Evolutionary conservation across 2,329 filamentous ascomycete genomes (phyloP).

Genomic region (Penicillium sp.): DNA sequence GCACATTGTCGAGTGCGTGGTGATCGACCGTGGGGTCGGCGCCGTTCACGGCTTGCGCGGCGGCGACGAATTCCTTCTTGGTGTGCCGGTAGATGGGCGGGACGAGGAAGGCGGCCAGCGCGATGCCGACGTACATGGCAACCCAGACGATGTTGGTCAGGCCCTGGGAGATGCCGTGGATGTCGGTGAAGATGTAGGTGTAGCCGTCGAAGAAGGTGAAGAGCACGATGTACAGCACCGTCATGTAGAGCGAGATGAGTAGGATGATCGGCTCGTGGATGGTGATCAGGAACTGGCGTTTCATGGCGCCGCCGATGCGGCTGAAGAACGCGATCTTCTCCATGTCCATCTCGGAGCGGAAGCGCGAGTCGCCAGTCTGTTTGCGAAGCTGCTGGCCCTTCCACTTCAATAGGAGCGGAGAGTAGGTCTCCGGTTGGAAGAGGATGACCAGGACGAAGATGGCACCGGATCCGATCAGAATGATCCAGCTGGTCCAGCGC

Average conservation of each 20-base stretch:
- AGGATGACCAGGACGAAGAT: conserved; percentile 40
- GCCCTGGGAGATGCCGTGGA: conserved; percentile 48
- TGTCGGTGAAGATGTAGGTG: conserved; percentile 52
- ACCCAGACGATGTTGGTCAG: conserved; percentile 53
- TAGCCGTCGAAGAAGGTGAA: conserved; percentile 49
- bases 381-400: conserved; percentile 43
- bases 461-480: conserved; percentile 37
- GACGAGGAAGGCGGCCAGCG: conserved; percentile 39
- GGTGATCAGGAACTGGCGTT: conserved; percentile 52
- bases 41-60: conserved; percentile 22
- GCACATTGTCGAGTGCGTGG: conserved; percentile 14
- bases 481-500: conserved; percentile 49
- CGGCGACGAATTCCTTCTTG: conserved; percentile 38
- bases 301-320: conserved; percentile 44
- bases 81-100: conserved; percentile 45
- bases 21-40: conserved; percentile 8
- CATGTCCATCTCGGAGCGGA: conserved; percentile 49
- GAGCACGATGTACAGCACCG: conserved; percentile 36
- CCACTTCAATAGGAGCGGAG: conserved; percentile 46
- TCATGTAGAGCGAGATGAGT: conserved; percentile 35
- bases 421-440: conserved; percentile 52
- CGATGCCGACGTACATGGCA: conserved; percentile 48
- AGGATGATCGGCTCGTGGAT: conserved; percentile 45
- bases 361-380: conserved; percentile 46
- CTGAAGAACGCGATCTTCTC: conserved; percentile 43